Evolutionary conservation across 306 rosid species (phyloP), one percentile per base, ranked within the genome.

Genomic region (Rosa persica): DNA sequence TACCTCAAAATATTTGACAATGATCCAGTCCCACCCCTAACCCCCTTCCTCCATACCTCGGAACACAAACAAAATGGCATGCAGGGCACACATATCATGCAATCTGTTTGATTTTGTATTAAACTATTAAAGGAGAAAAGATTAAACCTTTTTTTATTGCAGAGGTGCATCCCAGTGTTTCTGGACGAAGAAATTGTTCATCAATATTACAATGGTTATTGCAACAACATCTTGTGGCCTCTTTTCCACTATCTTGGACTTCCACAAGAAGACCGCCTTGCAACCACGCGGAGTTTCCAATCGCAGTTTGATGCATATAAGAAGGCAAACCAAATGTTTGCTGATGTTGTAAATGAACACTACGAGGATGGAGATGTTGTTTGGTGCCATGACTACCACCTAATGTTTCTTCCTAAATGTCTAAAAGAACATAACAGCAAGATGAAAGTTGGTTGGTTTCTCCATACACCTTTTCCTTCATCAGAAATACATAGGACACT

Each of bases 361-460:
- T 92, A 95, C 64, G 87, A 90, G 88, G 95, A 95, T 70, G 98
- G 98, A 71, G 98, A 95, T 85, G 89, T 95, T 23, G 92, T 95
- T 72, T 95, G 98, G 97, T 92, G 97, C 81, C 98, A 92, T 76
- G 98, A 95, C 76, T 95, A 95, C 85, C 97, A 95, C 87, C 86
- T 95, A 65, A 95, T 95, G 98, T 95, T 89, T 82, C 97, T 95
- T 79, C 98, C 98, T 65, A 86, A 90, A 84, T 95, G 91, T 82
- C 89, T 95, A 20, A 95, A 95, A 86, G 92, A 90, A 67, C 79
- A 87, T 78, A 91, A 95, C 82, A 81, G 44, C 76, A 73, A 84
- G 70, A 95, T 92, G 97, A 95, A 95, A 89, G 97, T 92, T 76
- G 98, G 98, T 42, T 95, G 98, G 97, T 95, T 95, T 89, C 97